Evolutionary conservation across 257 asterid species (phyloP).

Genomic region (Salvia hispanica): DNA sequence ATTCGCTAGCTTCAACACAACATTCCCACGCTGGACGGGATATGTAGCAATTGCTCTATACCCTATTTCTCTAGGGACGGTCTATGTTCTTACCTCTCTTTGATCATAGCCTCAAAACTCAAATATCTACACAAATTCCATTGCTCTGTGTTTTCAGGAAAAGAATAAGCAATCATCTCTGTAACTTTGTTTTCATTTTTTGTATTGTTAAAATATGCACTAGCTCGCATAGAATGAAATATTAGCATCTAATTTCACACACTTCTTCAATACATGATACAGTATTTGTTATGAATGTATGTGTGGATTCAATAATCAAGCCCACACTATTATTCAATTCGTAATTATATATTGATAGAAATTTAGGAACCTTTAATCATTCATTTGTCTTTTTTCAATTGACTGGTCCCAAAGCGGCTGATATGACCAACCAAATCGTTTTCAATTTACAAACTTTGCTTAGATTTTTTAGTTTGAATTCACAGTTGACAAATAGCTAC

Average conservation of each 20-base stretch:
- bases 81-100: conserved; percentile 44
- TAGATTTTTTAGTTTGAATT: no score
- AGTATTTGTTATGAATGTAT: no score
- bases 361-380: no score
- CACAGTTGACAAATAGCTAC: no score
- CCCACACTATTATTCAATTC: no score
- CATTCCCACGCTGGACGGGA: conserved; percentile 50
- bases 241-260: neutral
- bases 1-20: conserved; percentile 45
- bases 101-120: conserved; percentile 40
- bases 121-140: conserved; percentile 15
- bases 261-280: neutral
- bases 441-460: no score
- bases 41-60: conserved; percentile 41
- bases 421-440: no score
- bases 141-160: neutral
- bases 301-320: no score
- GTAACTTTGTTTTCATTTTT: neutral
- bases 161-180: conserved; percentile 3
- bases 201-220: neutral
- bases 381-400: no score
- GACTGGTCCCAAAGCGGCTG: no score
- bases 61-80: conserved; percentile 45
- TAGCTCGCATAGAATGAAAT: neutral
- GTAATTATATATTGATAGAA: no score